Evolutionary conservation across 108 stramenopile genomes (phyloP).

Genomic region (Aurantiochytrium sp.): DNA sequence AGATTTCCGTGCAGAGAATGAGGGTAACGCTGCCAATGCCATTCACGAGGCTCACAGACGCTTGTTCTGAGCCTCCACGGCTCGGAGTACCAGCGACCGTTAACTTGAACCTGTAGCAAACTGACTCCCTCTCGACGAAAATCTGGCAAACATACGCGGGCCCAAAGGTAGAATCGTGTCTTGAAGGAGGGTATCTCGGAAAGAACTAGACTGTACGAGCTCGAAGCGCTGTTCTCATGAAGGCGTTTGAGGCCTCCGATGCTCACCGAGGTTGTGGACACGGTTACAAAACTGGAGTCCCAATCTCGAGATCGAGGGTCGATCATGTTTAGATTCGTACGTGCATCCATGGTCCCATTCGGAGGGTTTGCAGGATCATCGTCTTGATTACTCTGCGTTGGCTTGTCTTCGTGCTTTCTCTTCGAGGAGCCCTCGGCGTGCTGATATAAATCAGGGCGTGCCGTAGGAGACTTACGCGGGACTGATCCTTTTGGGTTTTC

Average conservation of each 20-base stretch:
- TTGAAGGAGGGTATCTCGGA: not conserved
- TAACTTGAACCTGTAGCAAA: not conserved
- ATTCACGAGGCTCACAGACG: not conserved
- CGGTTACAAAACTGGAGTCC: not conserved
- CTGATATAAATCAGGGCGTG: not conserved
- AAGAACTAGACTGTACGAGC: not conserved
- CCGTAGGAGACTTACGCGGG: too few relatives aligned
- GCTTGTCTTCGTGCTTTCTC: not conserved
- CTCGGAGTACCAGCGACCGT: not conserved
- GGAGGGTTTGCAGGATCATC: too few relatives aligned
- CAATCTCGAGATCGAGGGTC: not conserved
- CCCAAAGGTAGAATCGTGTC: not conserved
- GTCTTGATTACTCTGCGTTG: not conserved
- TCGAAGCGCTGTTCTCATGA: not conserved
- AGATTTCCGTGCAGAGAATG: not conserved
- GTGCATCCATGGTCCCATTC: too few relatives aligned
- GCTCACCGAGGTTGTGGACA: not conserved
- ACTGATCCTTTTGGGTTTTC: not conserved
- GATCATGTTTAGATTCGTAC: too few relatives aligned
- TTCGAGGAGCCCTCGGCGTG: not conserved
- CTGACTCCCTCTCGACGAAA: too few relatives aligned
- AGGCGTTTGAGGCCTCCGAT: not conserved
- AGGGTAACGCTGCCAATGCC: conserved; percentile 3
- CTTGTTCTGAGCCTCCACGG: not conserved
- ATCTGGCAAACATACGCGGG: not conserved